Evolutionary conservation across 306 rosid species (phyloP), one percentile per base, ranked within the genome.

Genomic region (Cicer cuneatum): DNA sequence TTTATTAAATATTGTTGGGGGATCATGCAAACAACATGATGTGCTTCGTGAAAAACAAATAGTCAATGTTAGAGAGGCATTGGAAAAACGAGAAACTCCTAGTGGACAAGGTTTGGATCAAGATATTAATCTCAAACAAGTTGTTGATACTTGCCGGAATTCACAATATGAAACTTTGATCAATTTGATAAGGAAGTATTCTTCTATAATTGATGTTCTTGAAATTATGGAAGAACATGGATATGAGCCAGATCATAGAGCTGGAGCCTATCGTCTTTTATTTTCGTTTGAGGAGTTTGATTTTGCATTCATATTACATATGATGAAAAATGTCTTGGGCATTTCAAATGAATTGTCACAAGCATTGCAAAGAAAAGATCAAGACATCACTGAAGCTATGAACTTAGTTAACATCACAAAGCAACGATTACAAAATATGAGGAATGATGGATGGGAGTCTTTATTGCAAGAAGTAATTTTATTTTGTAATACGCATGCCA

Each of bases 161-260:
- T 63, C 48, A 37, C 21, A 40, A 38, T 16, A 39, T 59, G 18
- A 10, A 35, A 59, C 19, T 59, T 8, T 59, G 43, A 38, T 59
- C 42, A 59, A 59, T 33, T 59, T 59, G 66, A 33, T 59, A 59
- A 7, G 2, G 1, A 48, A 5, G 60, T 35, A 49, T 15, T 49
- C 66, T 3, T 41, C 16, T 39, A 21, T 71, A 12, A 40, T n/a
- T 39, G 41, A 54, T 54, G 40, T 40, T 56, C 66, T 71, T 39
- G 65, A 52, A 70, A 51, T 53, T 70, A 40, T 70, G 60, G 53
- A 70, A 39, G 64, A 52, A 15, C 12, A 70, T 38, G 74, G 49
- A 10, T 70, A 18, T 37, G 15, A 70, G 52, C 16, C 24, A 52
- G 18, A 70, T 35, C 63, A 70, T 51, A 51, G 63, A 70, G 74